phyloP scores from a whole-genome alignment of 2,329 filamentous ascomycete genomes.

The Atkinsonella hypoxylon region DNA sequence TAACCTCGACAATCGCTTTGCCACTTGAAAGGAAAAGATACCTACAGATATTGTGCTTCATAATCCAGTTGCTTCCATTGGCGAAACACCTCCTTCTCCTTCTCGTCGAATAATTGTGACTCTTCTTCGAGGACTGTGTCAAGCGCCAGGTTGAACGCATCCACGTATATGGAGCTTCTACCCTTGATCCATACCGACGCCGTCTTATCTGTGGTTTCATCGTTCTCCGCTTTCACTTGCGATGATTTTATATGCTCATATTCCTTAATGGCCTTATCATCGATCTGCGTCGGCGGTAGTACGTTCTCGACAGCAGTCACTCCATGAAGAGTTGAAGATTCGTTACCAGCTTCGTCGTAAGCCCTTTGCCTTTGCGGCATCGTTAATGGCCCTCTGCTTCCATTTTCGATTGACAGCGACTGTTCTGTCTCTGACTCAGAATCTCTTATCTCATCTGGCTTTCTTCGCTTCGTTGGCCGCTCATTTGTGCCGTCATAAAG shows the following conservation, averaged over 20 bases:
- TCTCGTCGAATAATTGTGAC: slow-evolving; percentile 70
- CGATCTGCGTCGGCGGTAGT: slow-evolving; percentile 53
- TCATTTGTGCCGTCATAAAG: slow-evolving; percentile 7
- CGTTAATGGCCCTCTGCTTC: slow-evolving; percentile 1
- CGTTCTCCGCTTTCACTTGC: slow-evolving; percentile 25
- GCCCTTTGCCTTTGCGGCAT: neutral
- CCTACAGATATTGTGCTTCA: slow-evolving; percentile 82
- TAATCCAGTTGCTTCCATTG: slow-evolving; percentile 66
- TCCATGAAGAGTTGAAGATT: slow-evolving; percentile 8
- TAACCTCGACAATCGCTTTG: neutral
- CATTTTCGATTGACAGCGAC: slow-evolving; percentile 11
- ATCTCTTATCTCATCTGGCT: slow-evolving; percentile 14
- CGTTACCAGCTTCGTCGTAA: slow-evolving; percentile 5
- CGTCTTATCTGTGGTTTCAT: slow-evolving; percentile 29
- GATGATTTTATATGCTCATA: slow-evolving; percentile 62
- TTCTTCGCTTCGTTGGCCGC: slow-evolving; percentile 21
- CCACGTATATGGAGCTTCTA: slow-evolving; percentile 85
- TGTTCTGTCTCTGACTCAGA: slow-evolving; percentile 14
- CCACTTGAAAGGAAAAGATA: slow-evolving; percentile 5
- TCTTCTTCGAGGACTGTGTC: slow-evolving; percentile 86
- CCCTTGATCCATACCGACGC: slow-evolving; percentile 52
- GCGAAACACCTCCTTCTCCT: slow-evolving; percentile 64
- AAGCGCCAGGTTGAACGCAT: slow-evolving; percentile 89
- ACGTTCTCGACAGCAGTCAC: slow-evolving; percentile 35
- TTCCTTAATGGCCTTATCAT: slow-evolving; percentile 62